Conservation (phyloP, 2,329 filamentous ascomycete species). For the Penicillium aurantiogriseum region DNA sequence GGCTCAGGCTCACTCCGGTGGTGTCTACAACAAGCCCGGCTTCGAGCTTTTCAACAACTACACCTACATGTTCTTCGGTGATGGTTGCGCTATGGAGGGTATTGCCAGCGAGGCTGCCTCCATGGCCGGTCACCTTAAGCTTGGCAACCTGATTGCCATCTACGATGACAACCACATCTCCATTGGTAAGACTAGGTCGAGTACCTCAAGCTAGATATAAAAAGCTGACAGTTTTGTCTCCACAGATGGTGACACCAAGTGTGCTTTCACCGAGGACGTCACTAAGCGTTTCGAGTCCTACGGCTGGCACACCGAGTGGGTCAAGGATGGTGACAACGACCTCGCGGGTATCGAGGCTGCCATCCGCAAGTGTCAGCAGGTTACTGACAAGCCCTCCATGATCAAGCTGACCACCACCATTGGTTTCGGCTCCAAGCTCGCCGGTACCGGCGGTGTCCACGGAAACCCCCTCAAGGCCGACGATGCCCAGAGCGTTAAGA, state of each 20-base stretch:
- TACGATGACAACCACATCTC: constrained; percentile 99
- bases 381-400: constrained; percentile 94
- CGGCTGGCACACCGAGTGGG: constrained; percentile 87
- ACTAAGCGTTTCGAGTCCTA: constrained; percentile 92
- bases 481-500: constrained; percentile 90
- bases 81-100: constrained; percentile 98
- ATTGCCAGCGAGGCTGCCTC: constrained; percentile 90
- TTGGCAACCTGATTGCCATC: constrained; percentile 94
- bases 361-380: constrained; percentile 77
- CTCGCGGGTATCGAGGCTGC: constrained; percentile 84
- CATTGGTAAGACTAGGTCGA: constrained; percentile 53
- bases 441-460: constrained; percentile 95
- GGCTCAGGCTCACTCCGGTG: constrained; percentile 87
- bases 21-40: constrained; percentile 93
- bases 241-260: constrained; percentile 88
- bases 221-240: constrained; percentile 9
- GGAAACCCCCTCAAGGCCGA: constrained; percentile 93
- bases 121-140: constrained; percentile 90
- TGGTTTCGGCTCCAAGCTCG: constrained; percentile 87
- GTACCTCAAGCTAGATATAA: neutral
- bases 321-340: constrained; percentile 85
- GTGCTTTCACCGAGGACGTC: constrained; percentile 96
- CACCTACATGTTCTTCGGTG: constrained; percentile 95
- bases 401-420: constrained; percentile 98
- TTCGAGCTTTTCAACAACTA: constrained; percentile 93